Percentiles rank a stretch among this genome's conserved stretches.
Conservation (phyloP, 345 rosid genomes). For the Streptanthus diversifolius region DNA sequence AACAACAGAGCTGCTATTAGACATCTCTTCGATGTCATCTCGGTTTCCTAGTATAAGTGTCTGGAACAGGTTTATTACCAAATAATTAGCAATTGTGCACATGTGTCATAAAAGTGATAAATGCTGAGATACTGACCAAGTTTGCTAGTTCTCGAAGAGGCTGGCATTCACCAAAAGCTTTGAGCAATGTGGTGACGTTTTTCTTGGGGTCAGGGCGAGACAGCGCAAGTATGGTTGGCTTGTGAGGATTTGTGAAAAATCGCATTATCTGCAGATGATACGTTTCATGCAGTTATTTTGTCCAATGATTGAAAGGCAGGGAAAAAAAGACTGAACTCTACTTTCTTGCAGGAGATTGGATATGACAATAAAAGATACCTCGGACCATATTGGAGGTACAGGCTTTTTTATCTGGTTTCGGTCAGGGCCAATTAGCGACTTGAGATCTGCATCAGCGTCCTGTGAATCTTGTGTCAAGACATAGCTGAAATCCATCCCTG, state of each 20-base stretch:
- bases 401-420: constrained; percentile 56
- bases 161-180: constrained; percentile 89
- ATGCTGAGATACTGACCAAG: constrained; percentile 45
- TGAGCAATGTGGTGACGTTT: constrained; percentile 79
- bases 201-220: constrained; percentile 94
- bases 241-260: constrained; percentile 87
- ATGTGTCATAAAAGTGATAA: not conserved
- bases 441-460: constrained; percentile 76
- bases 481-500: constrained; percentile 98
- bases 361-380: constrained; percentile 41
- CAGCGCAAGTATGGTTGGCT: constrained; percentile 84
- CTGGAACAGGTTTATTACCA: constrained; percentile 57
- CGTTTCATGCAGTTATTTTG: constrained; percentile 2
- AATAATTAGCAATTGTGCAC: not conserved
- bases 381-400: constrained; percentile 82
- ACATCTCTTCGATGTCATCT: constrained; percentile 95
- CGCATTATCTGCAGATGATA: constrained; percentile 62
- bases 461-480: constrained; percentile 83
- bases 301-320: not conserved
- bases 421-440: constrained; percentile 57
- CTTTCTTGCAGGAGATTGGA: constrained; percentile 2
- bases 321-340: not conserved
- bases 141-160: constrained; percentile 83
- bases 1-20: constrained; percentile 70
- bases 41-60: constrained; percentile 89